A percentile compares a stretch with the other conserved stretches of the same genome.
phyloP scores from a whole-genome alignment of 352 stramenopile genomes.

The Pythium sp. region DNA sequence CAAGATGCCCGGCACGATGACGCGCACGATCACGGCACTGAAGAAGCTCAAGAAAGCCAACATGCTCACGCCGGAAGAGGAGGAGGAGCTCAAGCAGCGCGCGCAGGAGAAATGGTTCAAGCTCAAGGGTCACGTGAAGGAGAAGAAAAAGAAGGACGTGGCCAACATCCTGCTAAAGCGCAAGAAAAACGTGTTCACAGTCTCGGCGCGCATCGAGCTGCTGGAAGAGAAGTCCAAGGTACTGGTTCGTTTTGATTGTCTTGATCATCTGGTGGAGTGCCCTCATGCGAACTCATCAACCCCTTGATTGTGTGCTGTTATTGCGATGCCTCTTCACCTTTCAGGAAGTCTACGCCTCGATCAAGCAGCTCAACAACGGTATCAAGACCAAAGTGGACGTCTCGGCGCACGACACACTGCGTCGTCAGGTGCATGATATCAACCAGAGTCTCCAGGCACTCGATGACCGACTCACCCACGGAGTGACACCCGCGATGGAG shows the following conservation, averaged over 20 bases:
- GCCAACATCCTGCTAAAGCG: conserved; percentile 73
- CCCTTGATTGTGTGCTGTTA: not conserved
- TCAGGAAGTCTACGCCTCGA: conserved; percentile 52
- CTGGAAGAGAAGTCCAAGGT: conserved; percentile 67
- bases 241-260: not conserved
- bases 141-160: conserved; percentile 76
- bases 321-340: not conserved
- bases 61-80: conserved; percentile 56
- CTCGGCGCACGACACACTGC: conserved; percentile 38
- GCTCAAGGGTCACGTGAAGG: conserved; percentile 66
- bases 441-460: conserved; percentile 45
- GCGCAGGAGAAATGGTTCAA: conserved; percentile 71
- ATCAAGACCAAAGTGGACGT: conserved; percentile 53
- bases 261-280: too few relatives aligned
- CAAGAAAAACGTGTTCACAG: conserved; percentile 80
- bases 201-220: conserved; percentile 68
- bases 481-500: conserved; percentile 39
- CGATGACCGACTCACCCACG: conserved; percentile 36
- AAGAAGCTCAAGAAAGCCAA: conserved; percentile 67
- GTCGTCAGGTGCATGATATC: conserved; percentile 54
- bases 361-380: conserved; percentile 61
- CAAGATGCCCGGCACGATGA: conserved; percentile 32
- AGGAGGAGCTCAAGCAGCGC: conserved; percentile 57
- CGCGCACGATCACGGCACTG: conserved; percentile 53
- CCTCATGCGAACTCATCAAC: not conserved